These are phyloP conservation scores for Rhizopogon salebrosus DNA, from an alignment of 768 basidiomycete genomes.

Conservation along the genomic window DNA sequence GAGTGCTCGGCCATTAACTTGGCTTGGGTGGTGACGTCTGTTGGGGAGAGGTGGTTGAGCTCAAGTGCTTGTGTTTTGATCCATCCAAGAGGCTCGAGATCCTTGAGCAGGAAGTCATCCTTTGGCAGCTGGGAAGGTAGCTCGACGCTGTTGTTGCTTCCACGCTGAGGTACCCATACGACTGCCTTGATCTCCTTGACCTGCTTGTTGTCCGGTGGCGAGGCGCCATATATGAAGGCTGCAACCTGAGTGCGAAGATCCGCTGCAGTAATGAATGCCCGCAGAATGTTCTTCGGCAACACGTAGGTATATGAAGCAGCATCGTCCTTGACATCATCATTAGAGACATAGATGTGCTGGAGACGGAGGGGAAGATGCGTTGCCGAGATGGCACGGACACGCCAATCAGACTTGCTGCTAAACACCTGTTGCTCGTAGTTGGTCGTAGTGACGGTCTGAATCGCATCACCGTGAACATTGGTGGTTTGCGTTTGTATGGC, in stretches of 20 bases:
- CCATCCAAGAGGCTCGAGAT: slow-evolving; percentile 93
- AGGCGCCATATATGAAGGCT: slow-evolving; percentile 87
- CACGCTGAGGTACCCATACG: slow-evolving; percentile 96
- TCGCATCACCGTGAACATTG: slow-evolving; percentile 94
- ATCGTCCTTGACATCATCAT: slow-evolving; percentile 98
- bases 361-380: slow-evolving; percentile 94
- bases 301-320: slow-evolving; percentile 93
- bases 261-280: slow-evolving; percentile 87
- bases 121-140: slow-evolving; percentile 85
- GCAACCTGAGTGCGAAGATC: slow-evolving; percentile 97
- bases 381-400: slow-evolving; percentile 94
- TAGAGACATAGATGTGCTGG: slow-evolving; percentile 98
- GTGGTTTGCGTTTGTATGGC: slow-evolving; percentile 97
- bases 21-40: slow-evolving; percentile 90
- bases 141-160: slow-evolving; percentile 92
- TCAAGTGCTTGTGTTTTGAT: slow-evolving; percentile 96
- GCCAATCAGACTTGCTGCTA: slow-evolving; percentile 99
- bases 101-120: slow-evolving; percentile 92
- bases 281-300: slow-evolving; percentile 93
- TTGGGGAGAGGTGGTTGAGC: slow-evolving; percentile 86
- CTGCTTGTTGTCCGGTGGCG: slow-evolving; percentile 93
- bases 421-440: slow-evolving; percentile 99
- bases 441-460: slow-evolving; percentile 86
- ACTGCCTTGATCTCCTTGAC: slow-evolving; percentile 99
- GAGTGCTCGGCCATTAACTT: slow-evolving; percentile 96